Base-by-base conservation (phyloP, 192 early-diverging fungal genomes). In the Mortierella antarctica region DNA sequence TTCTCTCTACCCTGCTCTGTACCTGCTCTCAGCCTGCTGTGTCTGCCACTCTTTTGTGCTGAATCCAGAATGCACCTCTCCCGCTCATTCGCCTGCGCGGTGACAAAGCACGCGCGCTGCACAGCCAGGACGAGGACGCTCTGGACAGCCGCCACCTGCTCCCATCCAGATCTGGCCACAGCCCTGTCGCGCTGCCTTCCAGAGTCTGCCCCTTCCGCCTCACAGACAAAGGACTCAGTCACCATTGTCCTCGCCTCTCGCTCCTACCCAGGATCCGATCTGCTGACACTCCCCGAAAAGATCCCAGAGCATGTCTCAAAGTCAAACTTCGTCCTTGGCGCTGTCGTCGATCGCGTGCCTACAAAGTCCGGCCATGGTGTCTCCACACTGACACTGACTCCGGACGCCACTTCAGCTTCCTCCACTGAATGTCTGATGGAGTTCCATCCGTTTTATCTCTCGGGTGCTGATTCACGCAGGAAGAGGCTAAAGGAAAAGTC, bases 181-280 rank as follows among this genome's bases (percentile, higher is more conserved):
- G 70, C 77, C 4, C 20, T 80, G 5, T 56, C 60, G 13, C 77
- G 50, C 11, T 80, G 77, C 44, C 45, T 80, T 15, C 55, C 65
- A 11, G 0, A 70, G 6, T 17, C 77, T 1, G 13, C 54, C 11
- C 5, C 71, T 40, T 44, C 58, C 58, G 21, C 53, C 7, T 13
- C 60, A 71, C n/a, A 49, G 12, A 39, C 14, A 15, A 65, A 65
- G 47, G 39, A 54, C 1, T 66, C 63, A 7, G 70, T 80, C 13
- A 80, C 77, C 0, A 67, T 80, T 23, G 47, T 80, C 59, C 70
- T 80, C 39, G 77, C 77, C 7, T 80, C 77, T 4, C 57, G 77
- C 2, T 80, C 77, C 13, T 80, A 68, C 45, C 77, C 60, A 4
- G 77, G 77, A 2, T 68, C 70, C 23, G 77, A 80, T 59, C 65